Conservation (phyloP, 1,284 basidiomycete species). For the Earliella scabrosa region DNA sequence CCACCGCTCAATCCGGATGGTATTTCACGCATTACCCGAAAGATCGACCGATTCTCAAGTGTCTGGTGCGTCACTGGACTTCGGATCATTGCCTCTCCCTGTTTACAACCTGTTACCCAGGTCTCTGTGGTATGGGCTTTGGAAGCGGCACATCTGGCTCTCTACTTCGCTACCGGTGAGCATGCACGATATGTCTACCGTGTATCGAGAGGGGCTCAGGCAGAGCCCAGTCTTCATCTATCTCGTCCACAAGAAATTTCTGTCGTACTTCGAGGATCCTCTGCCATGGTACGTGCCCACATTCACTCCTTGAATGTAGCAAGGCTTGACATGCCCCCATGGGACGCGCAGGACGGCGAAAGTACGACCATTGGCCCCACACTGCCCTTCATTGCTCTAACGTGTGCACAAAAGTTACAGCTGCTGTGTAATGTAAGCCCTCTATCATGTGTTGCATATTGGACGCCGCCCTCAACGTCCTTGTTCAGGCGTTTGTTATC, state of each 20-base stretch:
- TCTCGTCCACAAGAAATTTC: conserved; percentile 1
- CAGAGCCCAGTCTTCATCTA: not conserved
- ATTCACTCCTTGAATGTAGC: not conserved
- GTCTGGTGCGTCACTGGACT: not conserved
- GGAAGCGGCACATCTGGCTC: conserved; percentile 4
- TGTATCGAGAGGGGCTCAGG: not conserved
- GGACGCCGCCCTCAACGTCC: no score
- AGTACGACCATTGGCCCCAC: not conserved
- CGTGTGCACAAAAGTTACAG: no score
- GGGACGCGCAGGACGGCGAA: no score
- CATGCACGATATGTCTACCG: not conserved
- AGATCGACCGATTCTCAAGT: conserved; percentile 1
- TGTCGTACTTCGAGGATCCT: not conserved
- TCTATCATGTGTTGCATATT: no score
- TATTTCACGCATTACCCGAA: conserved; percentile 7
- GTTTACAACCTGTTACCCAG: not conserved
- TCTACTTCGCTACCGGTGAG: conserved; percentile 4
- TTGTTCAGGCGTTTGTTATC: conserved; percentile 3
- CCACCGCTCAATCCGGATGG: conserved; percentile 6
- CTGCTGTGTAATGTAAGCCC: conserved; percentile 7
- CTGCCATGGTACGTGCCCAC: conserved; percentile 3
- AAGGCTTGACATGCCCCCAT: no score
- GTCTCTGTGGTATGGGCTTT: conserved; percentile 6
- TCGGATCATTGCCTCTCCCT: not conserved
- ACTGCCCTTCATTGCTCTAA: not conserved